Evolutionary conservation across 2,329 filamentous ascomycete genomes (phyloP).

Genomic region (Fusarium anthophilum): DNA sequence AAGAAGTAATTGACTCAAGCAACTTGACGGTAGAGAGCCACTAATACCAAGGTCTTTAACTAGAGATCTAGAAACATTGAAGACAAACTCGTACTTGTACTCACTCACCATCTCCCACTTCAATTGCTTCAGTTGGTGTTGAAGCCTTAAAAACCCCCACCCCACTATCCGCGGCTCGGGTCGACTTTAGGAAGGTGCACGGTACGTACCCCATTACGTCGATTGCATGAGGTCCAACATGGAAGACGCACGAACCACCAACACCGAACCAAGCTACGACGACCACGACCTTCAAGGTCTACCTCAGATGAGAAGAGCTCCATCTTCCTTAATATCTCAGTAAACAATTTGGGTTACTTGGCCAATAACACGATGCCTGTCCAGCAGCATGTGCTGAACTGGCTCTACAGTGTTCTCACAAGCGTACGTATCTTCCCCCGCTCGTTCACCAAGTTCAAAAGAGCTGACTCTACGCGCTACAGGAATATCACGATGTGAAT

Average conservation of each 20-base stretch:
- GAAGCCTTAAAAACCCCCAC: not conserved
- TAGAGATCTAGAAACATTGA: too few species aligned
- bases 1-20: not conserved
- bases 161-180: constrained; percentile 29
- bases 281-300: constrained; percentile 27
- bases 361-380: constrained; percentile 66
- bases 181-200: constrained; percentile 33
- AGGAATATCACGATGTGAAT: constrained; percentile 96
- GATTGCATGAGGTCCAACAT: constrained; percentile 15
- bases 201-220: constrained; percentile 38
- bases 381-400: constrained; percentile 90
- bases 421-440: constrained; percentile 62
- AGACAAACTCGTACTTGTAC: not conserved
- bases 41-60: rapidly evolving
- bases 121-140: not conserved
- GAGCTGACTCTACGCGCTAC: constrained; percentile 31
- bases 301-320: constrained; percentile 22
- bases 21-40: rapidly evolving
- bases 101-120: not conserved
- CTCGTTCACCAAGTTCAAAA: not conserved
- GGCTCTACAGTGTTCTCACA: constrained; percentile 91
- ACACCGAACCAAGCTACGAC: constrained; percentile 19
- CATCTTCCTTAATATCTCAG: not conserved
- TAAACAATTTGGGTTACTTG: not conserved
- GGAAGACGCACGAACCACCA: constrained; percentile 28